A percentile compares a stretch with the other conserved stretches of the same genome.
Conservation (phyloP, 2,329 filamentous ascomycete species). For the Ascocoryne sarcoides region DNA sequence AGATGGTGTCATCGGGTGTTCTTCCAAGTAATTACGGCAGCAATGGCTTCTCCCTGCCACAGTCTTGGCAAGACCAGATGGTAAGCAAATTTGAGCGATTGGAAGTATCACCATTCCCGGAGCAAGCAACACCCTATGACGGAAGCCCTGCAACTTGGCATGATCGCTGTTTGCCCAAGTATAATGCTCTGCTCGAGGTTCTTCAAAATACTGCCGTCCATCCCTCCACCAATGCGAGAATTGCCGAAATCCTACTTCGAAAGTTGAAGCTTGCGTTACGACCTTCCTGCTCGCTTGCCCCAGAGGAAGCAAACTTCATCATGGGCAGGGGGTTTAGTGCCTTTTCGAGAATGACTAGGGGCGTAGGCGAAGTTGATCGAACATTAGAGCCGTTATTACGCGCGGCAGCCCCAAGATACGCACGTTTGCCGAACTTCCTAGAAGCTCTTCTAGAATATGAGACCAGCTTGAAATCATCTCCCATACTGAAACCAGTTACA, state of each 20-base stretch:
- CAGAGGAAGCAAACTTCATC: slow-evolving; percentile 62
- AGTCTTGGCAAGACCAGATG: slow-evolving; percentile 66
- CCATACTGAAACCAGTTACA: slow-evolving; percentile 8
- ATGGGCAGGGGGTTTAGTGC: slow-evolving; percentile 66
- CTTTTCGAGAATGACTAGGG: slow-evolving; percentile 57
- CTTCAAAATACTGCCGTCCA: slow-evolving; percentile 54
- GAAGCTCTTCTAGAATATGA: slow-evolving; percentile 53
- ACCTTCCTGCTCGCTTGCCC: slow-evolving; percentile 48
- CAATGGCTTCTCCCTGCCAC: slow-evolving; percentile 48
- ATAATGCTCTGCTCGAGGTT: slow-evolving; percentile 57
- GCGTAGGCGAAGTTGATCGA: slow-evolving; percentile 47
- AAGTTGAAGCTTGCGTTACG: slow-evolving; percentile 58
- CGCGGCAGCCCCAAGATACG: slow-evolving; percentile 57
- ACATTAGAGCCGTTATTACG: slow-evolving; percentile 58
- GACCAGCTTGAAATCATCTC: slow-evolving; percentile 18
- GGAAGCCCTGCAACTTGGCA: slow-evolving; percentile 55
- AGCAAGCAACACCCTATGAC: slow-evolving; percentile 48
- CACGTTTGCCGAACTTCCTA: slow-evolving; percentile 56
- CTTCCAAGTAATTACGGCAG: slow-evolving; percentile 45
- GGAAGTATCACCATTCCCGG: slow-evolving; percentile 55
- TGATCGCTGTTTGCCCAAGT: slow-evolving; percentile 55
- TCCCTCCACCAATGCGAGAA: slow-evolving; percentile 56
- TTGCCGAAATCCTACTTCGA: slow-evolving; percentile 55
- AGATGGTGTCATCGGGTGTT: slow-evolving; percentile 47
- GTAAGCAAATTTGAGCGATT: slow-evolving; percentile 59